These are phyloP conservation scores for Opeltia flavorubescens DNA, from an alignment of 495 filamentous ascomycete species.

Conservation along the genomic window DNA sequence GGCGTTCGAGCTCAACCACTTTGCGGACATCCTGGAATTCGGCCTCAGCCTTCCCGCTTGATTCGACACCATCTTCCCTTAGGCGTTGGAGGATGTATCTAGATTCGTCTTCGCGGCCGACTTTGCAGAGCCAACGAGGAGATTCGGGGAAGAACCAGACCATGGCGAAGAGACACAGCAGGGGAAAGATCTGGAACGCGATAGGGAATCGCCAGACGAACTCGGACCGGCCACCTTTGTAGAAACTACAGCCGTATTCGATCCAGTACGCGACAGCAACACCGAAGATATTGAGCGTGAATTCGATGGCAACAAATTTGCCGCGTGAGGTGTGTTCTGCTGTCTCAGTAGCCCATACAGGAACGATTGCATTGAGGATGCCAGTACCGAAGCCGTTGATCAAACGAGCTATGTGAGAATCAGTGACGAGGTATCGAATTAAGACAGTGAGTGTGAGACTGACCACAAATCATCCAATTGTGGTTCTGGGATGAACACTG, in stretches of 20 bases:
- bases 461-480: slow-evolving; percentile 57
- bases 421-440: not conserved
- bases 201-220: slow-evolving; percentile 59
- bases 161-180: slow-evolving; percentile 33
- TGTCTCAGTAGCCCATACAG: slow-evolving; percentile 57
- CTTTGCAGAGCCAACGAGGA: slow-evolving; percentile 44
- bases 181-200: slow-evolving; percentile 47
- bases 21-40: slow-evolving; percentile 50
- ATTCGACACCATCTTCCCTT: slow-evolving; percentile 40
- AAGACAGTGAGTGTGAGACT: not conserved
- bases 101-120: slow-evolving; percentile 36
- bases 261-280: slow-evolving; percentile 55
- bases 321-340: slow-evolving; percentile 54
- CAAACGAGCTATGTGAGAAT: slow-evolving; percentile 27
- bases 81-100: slow-evolving; percentile 38
- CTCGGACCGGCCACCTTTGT: slow-evolving; percentile 36
- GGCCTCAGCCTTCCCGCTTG: slow-evolving; percentile 35
- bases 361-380: slow-evolving; percentile 52
- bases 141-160: slow-evolving; percentile 43
- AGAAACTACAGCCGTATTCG: slow-evolving; percentile 45
- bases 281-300: slow-evolving; percentile 53
- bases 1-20: slow-evolving; percentile 41
- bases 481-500: slow-evolving; percentile 47
- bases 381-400: slow-evolving; percentile 58
- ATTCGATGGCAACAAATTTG: slow-evolving; percentile 56